Base-by-base conservation (phyloP, 345 rosid genomes). In the Odontarrhena argentea region DNA sequence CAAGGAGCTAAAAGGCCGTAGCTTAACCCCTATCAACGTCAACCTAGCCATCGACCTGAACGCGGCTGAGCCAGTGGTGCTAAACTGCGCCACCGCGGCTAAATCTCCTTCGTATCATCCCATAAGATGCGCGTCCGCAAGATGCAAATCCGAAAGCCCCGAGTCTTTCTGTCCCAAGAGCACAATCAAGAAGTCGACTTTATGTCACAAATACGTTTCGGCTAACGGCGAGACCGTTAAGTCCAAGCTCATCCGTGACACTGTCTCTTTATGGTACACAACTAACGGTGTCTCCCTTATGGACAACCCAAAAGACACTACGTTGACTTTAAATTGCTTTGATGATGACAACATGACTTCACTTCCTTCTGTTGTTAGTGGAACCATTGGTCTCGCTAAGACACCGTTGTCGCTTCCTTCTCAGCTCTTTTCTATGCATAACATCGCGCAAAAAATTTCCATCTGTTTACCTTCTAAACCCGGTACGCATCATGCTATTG, bases 391-490 rank as follows among this genome's bases (percentile, higher is more conserved):
- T 46, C 60, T 73, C 12, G 63, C 47, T 36, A 67, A 67, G 44
- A 56, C 55, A 6, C 56, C 47, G 14, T 56, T 67, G 8, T 56
- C 71, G 8, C 9, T 67, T 26, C 47, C 34, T 9, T 41, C 61
- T 2, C 77, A 73, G 54, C 61, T 66, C 25, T 13, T 50, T 0
- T 66, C 63, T 0, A n/a, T 37, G 10, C 12, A 48, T n/a, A 38
- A 51, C 4, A 12, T 11, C 55, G 41, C 0, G 6, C 12, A 5
- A 30, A 65, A 51, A 2, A 2, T 73, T 0, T 49, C 74, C 25
- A 50, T 75, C 12, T 75, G 75, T 46, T 44, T 75, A 25, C 78
- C 78, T 55, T 61, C 74, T 11, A 28, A 41, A 55, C 62, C 63
- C 4, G 10, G 12, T 2, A 13, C 2, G 6, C 6, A n/a, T 38